Percentiles rank a stretch among this genome's conserved stretches.
Evolutionary conservation across 495 filamentous ascomycete genomes (phyloP).

Genomic region (Letharia columbiana): DNA sequence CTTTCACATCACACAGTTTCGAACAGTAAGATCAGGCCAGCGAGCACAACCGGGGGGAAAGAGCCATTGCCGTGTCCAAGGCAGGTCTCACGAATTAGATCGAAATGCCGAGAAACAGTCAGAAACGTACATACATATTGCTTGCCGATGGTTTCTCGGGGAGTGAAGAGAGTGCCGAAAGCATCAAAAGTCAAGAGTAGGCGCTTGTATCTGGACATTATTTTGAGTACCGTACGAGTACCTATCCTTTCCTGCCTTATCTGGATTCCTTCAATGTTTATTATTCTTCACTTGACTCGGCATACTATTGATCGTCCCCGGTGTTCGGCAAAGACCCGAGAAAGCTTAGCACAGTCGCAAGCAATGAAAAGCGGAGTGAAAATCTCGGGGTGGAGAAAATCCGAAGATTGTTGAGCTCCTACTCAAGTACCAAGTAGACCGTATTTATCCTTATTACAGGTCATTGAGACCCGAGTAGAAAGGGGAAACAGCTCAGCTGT

Average conservation of each 20-base stretch:
- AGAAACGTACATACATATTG: constrained; percentile 42
- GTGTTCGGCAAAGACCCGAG: neutral
- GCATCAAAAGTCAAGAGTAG: constrained; percentile 64
- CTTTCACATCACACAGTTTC: neutral
- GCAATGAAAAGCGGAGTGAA: neutral
- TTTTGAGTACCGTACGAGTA: too few relatives aligned
- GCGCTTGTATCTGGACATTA: constrained; percentile 1
- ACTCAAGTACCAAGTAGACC: neutral
- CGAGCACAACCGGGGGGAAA: neutral
- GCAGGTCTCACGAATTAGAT: neutral
- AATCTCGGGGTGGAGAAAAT: neutral
- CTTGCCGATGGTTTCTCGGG: constrained; percentile 46
- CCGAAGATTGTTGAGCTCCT: neutral
- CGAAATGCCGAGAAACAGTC: neutral
- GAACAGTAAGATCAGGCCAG: neutral
- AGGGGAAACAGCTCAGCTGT: neutral
- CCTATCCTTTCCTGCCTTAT: too few relatives aligned
- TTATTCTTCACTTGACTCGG: too few relatives aligned
- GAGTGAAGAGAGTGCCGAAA: constrained; percentile 66
- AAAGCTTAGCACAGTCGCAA: neutral
- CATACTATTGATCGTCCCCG: too few relatives aligned
- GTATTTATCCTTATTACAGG: neutral
- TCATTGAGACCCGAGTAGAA: neutral
- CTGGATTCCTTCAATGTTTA: too few relatives aligned
- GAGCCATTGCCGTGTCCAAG: neutral